phyloP scores from a whole-genome alignment of 331 rosid genomes.

The Phaseolus coccineus region DNA sequence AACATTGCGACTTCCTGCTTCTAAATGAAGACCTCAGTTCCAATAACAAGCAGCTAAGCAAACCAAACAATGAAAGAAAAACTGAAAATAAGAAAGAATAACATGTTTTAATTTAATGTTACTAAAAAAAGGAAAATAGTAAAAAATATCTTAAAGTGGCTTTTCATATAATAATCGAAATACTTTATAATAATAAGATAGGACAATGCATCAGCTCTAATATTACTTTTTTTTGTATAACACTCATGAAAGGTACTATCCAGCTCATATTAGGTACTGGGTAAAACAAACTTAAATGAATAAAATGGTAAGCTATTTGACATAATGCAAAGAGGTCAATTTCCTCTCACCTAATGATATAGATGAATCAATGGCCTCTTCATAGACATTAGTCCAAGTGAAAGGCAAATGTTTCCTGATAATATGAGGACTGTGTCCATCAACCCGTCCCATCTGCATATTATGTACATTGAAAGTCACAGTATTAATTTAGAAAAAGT shows the following conservation, averaged over 20 bases:
- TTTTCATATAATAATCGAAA: conserved; percentile 28
- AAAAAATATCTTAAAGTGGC: not conserved
- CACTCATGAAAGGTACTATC: not conserved
- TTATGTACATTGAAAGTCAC: conserved; percentile 19
- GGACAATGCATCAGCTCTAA: conserved; percentile 20
- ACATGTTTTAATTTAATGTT: not conserved
- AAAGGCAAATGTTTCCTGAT: conserved; percentile 72
- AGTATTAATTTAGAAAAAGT: conserved; percentile 9
- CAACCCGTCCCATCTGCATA: conserved; percentile 94
- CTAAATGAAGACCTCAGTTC: conserved; percentile 1
- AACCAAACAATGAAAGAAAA: not conserved
- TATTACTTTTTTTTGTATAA: conserved; percentile 4
- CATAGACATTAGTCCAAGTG: conserved; percentile 77
- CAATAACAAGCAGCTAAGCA: conserved; percentile 4
- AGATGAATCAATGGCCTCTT: conserved; percentile 56
- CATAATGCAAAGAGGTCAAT: conserved; percentile 31
- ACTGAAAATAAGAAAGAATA: not conserved
- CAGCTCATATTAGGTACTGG: conserved; percentile 29
- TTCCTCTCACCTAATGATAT: conserved; percentile 58
- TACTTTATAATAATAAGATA: conserved; percentile 13
- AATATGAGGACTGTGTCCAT: conserved; percentile 73
- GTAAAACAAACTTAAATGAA: conserved; percentile 11
- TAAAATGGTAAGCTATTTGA: conserved; percentile 38
- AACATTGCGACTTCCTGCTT: not conserved
- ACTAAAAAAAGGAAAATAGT: not conserved